phyloP scores from a whole-genome alignment of 805 yeast species.

The Peterozyma xylosa region DNA sequence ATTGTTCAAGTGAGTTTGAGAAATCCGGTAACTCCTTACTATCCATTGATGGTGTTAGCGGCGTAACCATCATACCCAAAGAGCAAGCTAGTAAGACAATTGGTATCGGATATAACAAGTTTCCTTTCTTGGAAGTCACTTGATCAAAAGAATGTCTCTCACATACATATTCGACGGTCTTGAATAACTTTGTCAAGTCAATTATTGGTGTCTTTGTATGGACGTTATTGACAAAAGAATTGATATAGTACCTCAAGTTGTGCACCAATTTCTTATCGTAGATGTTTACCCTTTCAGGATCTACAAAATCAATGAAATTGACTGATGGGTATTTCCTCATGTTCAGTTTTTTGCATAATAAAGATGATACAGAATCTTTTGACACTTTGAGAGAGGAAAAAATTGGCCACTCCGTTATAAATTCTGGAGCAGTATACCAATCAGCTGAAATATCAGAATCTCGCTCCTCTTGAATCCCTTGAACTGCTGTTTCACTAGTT shows the following conservation, averaged over 20 bases:
- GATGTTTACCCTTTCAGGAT: not conserved
- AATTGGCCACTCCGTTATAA: slow-evolving; percentile 6
- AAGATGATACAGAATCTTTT: not conserved
- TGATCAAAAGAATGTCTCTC: not conserved
- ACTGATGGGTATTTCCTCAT: not conserved
- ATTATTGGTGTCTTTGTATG: slow-evolving; percentile 8
- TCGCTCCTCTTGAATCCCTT: no score
- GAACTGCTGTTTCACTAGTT: no score
- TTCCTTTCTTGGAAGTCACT: not conserved
- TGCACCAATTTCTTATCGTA: slow-evolving; percentile 1
- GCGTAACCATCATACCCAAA: slow-evolving; percentile 4
- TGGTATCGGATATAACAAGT: not conserved
- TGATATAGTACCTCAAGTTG: slow-evolving; percentile 5
- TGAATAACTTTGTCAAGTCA: slow-evolving; percentile 3
- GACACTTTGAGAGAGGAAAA: not conserved
- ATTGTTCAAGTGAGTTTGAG: slow-evolving; percentile 1
- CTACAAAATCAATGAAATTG: slow-evolving; percentile 1
- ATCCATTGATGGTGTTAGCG: slow-evolving; percentile 1
- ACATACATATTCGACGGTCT: slow-evolving; percentile 3
- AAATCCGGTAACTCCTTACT: not conserved
- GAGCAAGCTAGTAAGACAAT: slow-evolving; percentile 1
- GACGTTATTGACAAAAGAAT: slow-evolving; percentile 7
- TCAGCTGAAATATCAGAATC: not conserved
- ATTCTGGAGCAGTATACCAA: slow-evolving; percentile 7
- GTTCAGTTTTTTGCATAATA: not conserved